Percentiles rank a stretch among this genome's conserved stretches.
Conservation (phyloP, 2,329 filamentous ascomycete genomes). For the Claviceps cyperi region DNA sequence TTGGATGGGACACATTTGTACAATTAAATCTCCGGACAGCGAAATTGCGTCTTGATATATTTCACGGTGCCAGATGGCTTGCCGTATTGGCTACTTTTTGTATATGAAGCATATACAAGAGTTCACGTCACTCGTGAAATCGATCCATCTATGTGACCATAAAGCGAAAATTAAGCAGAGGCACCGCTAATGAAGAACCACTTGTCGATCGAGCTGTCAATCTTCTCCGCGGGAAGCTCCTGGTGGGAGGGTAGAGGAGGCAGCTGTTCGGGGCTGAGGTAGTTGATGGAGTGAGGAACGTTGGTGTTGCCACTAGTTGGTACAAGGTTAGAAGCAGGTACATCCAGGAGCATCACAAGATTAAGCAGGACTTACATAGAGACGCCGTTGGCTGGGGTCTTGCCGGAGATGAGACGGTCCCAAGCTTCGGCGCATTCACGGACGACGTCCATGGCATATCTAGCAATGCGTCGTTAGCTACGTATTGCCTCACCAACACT, state of each 20-base stretch:
- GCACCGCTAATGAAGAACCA: conserved; percentile 99
- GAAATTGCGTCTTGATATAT: conserved; percentile 16
- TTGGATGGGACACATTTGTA: conserved; percentile 10
- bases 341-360: neutral
- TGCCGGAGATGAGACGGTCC: conserved; percentile 90
- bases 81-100: conserved; percentile 4
- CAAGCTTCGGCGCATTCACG: conserved; percentile 93
- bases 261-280: conserved; percentile 54
- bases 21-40: conserved; percentile 4
- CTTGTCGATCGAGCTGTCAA: conserved; percentile 96
- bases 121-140: conserved; percentile 3
- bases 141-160: neutral
- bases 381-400: conserved; percentile 63
- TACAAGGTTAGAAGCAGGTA: conserved; percentile 13
- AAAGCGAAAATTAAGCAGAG: conserved; percentile 49
- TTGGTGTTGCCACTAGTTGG: conserved; percentile 61
- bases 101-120: neutral
- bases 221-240: conserved; percentile 71
- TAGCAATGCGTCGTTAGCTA: conserved; percentile 17
- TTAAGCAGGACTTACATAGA: conserved; percentile 49
- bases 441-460: conserved; percentile 89
- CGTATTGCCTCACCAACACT: too few species aligned
- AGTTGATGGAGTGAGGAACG: conserved; percentile 58
- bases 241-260: conserved; percentile 65
- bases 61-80: conserved; percentile 5